Conservation (phyloP, 495 filamentous ascomycete genomes). For the Neurospora sp. region DNA sequence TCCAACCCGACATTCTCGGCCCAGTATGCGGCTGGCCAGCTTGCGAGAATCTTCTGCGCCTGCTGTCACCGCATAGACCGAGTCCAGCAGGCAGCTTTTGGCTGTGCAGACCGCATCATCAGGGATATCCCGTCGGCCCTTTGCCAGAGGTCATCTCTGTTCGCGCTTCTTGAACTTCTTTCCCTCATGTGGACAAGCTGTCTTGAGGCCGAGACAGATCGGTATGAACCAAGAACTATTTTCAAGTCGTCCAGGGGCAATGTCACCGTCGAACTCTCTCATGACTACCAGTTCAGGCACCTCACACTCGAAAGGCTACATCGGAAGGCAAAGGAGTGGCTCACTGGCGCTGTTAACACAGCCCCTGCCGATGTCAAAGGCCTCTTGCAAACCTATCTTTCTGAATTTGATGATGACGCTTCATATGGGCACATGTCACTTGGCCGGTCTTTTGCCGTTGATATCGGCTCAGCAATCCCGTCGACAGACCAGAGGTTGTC, state of each 20-base stretch:
- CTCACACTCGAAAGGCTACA: conserved; percentile 70
- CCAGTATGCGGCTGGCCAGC: conserved; percentile 75
- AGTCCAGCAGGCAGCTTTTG: conserved; percentile 74
- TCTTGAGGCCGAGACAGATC: conserved; percentile 84
- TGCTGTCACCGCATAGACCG: conserved; percentile 88
- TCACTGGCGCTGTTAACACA: conserved; percentile 65
- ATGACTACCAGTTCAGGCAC: conserved; percentile 71
- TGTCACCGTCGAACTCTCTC: conserved; percentile 79
- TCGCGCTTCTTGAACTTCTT: conserved; percentile 82
- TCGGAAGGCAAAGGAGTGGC: conserved; percentile 68
- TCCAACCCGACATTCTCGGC: conserved; percentile 64
- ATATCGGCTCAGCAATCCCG: conserved; percentile 83
- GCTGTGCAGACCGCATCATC: conserved; percentile 77
- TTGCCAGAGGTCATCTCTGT: conserved; percentile 80
- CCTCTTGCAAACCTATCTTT: conserved; percentile 87
- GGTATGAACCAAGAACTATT: conserved; percentile 75
- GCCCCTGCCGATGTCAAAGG: conserved; percentile 94
- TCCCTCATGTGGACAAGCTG: conserved; percentile 93
- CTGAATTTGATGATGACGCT: conserved; percentile 81
- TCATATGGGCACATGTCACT: conserved; percentile 82
- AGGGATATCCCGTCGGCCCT: conserved; percentile 75
- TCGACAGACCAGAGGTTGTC: conserved; percentile 76
- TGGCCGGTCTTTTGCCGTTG: conserved; percentile 88
- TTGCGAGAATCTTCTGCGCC: conserved; percentile 70
- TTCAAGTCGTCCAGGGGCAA: conserved; percentile 65